Percentiles rank a stretch among this genome's conserved stretches.
These are phyloP conservation scores for Cladophialophora bantiana DNA, from an alignment of 2,329 filamentous ascomycete species.

Conservation along the genomic window DNA sequence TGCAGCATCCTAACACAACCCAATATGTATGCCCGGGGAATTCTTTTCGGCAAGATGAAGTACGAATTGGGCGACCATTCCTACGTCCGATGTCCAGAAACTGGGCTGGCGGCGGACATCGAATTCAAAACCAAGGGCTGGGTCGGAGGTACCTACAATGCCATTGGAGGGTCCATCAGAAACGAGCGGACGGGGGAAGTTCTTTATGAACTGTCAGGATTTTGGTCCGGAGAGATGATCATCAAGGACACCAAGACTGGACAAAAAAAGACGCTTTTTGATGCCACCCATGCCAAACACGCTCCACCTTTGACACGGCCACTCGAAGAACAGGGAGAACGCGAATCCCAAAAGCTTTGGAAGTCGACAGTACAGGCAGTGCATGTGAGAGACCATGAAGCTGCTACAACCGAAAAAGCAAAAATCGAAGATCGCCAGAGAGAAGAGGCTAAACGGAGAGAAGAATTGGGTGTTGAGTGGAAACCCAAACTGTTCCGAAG, in stretches of 20 bases:
- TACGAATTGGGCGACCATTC: slow-evolving; percentile 82
- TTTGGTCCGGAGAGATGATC: slow-evolving; percentile 95
- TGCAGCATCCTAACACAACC: slow-evolving; percentile 88
- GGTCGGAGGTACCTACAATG: slow-evolving; percentile 95
- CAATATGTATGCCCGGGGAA: slow-evolving; percentile 98
- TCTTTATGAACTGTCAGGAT: slow-evolving; percentile 87
- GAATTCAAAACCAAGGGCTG: slow-evolving; percentile 99
- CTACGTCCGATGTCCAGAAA: slow-evolving; percentile 87
- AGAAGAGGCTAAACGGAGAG: slow-evolving; percentile 81
- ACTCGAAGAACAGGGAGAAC: slow-evolving; percentile 82
- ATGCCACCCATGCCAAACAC: slow-evolving; percentile 79
- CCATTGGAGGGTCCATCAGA: slow-evolving; percentile 89
- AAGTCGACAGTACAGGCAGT: slow-evolving; percentile 80
- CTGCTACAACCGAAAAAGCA: slow-evolving; percentile 95
- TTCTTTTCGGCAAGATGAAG: slow-evolving; percentile 99
- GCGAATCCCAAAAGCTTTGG: slow-evolving; percentile 92
- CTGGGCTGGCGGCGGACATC: slow-evolving; percentile 84
- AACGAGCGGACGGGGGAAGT: slow-evolving; percentile 84
- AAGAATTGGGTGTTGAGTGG: slow-evolving; percentile 84
- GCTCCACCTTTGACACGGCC: slow-evolving; percentile 76
- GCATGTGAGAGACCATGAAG: slow-evolving; percentile 81
- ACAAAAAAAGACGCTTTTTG: slow-evolving; percentile 87
- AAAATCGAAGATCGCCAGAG: slow-evolving; percentile 92
- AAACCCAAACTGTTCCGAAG: slow-evolving; percentile 81
- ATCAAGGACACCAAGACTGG: slow-evolving; percentile 90